Base-by-base conservation (phyloP, 768 basidiomycete species). In the Leccinum imitatum region DNA sequence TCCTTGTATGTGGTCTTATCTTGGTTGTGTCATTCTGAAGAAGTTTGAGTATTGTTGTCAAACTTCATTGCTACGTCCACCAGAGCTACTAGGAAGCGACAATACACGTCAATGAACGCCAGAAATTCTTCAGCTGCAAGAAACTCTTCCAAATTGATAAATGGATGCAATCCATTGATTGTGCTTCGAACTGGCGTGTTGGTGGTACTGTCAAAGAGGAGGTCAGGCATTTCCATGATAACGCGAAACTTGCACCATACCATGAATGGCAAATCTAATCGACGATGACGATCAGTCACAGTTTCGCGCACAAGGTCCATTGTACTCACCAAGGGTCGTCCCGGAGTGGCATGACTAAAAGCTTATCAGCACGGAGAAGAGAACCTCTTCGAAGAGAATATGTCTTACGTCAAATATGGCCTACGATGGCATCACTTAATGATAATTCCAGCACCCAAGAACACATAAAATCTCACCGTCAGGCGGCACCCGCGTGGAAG, bases 401-500 rank as follows among this genome's bases (percentile, higher is more conserved):
- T 9, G 48, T 41, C 82, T 70, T 67, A 82, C 82, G 57, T 84
- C 82, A 62, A 80, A 84, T 57, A 84, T 71, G n/a, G 78, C 75
- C 73, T 74, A 13, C 1, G 53, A 41, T 4, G 1, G 21, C 17
- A 10, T 30, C 2, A 53, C 54, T 62, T 8, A 57, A 35, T 35
- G 19, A 54, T 3, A 23, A n/a, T 25, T 15, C 41, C 6, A 27
- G n/a, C 2, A 13, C 37, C 11, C 2, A 9, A 21, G 14, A 51
- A 31, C 14, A 44, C 5, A 19, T 25, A 13, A 10, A 53, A 47
- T 54, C 75, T 65, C 56, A 75, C 81, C 7, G 88, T 90, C 44
- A 90, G 72, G 23, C 89, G 81, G 63, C 89, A 90, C 1, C 89
- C 87, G 6, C 77, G 67, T 7, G 88, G 89, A 5, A 90, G 78